These are phyloP conservation scores for Corynascus novoguineensis DNA, from an alignment of 495 filamentous ascomycete genomes.

Conservation along the genomic window DNA sequence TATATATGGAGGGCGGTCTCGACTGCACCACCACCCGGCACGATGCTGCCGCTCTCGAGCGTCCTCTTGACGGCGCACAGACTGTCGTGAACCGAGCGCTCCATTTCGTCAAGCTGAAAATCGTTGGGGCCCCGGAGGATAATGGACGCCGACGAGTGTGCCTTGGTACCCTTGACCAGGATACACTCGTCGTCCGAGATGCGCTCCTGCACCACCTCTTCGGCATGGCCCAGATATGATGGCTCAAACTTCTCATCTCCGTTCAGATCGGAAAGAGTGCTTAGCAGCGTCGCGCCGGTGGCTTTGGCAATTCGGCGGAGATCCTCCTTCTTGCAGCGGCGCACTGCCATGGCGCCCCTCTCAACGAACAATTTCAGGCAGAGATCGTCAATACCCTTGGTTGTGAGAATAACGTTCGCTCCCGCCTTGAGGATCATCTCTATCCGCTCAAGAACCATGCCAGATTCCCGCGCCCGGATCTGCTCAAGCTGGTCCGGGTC, in stretches of 20 bases:
- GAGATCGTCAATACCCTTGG: slow-evolving; percentile 97
- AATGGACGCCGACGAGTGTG: slow-evolving; percentile 88
- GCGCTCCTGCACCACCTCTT: slow-evolving; percentile 92
- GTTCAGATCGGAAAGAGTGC: slow-evolving; percentile 90
- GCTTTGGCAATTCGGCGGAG: slow-evolving; percentile 93
- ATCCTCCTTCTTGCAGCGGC: slow-evolving; percentile 98
- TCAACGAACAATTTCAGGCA: slow-evolving; percentile 92
- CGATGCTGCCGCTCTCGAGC: slow-evolving; percentile 92
- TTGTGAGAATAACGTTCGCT: slow-evolving; percentile 93
- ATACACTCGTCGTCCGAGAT: slow-evolving; percentile 99
- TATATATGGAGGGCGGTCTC: slow-evolving; percentile 99
- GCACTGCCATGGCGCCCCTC: slow-evolving; percentile 90
- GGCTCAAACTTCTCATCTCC: slow-evolving; percentile 95
- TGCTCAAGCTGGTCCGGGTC: slow-evolving; percentile 96
- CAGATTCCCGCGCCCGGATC: slow-evolving; percentile 84
- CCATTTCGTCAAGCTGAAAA: slow-evolving; percentile 98
- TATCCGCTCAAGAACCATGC: slow-evolving; percentile 89
- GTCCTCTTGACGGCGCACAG: slow-evolving; percentile 96
- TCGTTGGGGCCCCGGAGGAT: slow-evolving; percentile 96
- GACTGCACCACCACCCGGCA: slow-evolving; percentile 92
- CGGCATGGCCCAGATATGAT: slow-evolving; percentile 80
- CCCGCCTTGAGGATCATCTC: slow-evolving; percentile 98
- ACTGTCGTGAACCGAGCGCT: slow-evolving; percentile 95
- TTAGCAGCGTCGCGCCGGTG: slow-evolving; percentile 87
- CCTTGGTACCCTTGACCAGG: slow-evolving; percentile 90